Base-by-base conservation (phyloP, 75 land plant species). In the Isoetes taiwanensis region DNA sequence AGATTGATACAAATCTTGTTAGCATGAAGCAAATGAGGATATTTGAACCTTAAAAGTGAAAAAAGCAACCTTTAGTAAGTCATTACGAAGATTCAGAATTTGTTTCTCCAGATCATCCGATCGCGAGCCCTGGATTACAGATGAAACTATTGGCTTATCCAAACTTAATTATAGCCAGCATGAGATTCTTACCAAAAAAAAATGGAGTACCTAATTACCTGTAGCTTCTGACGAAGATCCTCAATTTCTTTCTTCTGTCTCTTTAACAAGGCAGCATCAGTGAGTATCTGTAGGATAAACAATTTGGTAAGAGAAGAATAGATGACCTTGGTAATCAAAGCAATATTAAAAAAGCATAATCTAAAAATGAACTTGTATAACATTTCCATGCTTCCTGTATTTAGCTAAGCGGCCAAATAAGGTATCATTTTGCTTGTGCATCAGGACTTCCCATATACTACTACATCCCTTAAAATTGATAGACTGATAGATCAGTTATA, bases 201-300 rank as follows among this genome's bases (percentile, higher is more conserved):
- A 2, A 34, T 30, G 59, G 54, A 34, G 14, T 52, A 3, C 3
- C 23, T 43, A n/a, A 30, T 62, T 31, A 88, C 99, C 84, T 84
- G 79, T 33, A 94, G 83, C 59, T 88, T 84, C 21, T 58, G 61
- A 9, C 86, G 81, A 11, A 94, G 76, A 25, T 88, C 90, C 62
- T 94, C 90, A 46, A 94, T 94, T 66, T 94, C 99, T 54, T 73
- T 61, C 59, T 79, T 85, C 59, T 94, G 96, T 6, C 96, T 59
- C 63, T 89, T 94, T 43, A 94, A 56, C 32, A 94, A 71, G 3
- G 99, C 99, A 27, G 90, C 99, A 76, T 94, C 99, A 11, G 99
- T 88, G 62, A 94, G 56, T 34, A 85, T 82, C 99, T 94, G 66
- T 30, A 43, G 61, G 39, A 28, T 9, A 4, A 48, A 27, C 19